Conservation (phyloP, 148 eudicot genomes). For the Bassia scoparia region DNA sequence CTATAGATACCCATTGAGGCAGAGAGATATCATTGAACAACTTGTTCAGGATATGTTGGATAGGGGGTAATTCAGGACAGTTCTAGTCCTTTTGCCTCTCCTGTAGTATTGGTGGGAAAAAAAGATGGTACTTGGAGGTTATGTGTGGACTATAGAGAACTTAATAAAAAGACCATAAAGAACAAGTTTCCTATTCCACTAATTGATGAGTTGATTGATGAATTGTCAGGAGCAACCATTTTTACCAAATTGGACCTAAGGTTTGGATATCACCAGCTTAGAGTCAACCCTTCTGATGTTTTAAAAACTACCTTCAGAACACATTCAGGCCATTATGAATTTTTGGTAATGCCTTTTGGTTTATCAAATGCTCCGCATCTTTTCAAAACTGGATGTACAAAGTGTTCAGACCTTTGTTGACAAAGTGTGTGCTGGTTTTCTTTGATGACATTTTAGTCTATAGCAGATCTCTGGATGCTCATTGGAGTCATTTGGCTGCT, state of each 20-base stretch:
- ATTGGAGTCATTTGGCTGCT: not conserved
- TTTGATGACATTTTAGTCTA: constrained; percentile 8
- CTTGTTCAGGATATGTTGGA: not conserved
- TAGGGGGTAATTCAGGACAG: not conserved
- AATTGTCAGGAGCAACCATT: not conserved
- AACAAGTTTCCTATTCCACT: too few relatives aligned
- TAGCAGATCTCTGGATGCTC: not conserved
- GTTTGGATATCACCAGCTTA: not conserved
- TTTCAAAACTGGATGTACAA: not conserved
- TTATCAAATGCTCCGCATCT: not conserved
- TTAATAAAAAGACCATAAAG: too few relatives aligned
- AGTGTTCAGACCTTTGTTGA: not conserved
- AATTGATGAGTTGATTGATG: not conserved
- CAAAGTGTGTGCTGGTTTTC: not conserved
- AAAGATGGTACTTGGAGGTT: not conserved
- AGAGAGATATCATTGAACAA: not conserved
- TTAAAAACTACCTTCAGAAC: not conserved
- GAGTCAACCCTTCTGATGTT: not conserved
- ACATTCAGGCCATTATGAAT: not conserved
- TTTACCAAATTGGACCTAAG: not conserved
- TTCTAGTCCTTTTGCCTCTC: not conserved
- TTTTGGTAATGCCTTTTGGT: not conserved
- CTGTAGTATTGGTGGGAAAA: not conserved
- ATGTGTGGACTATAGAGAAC: too few relatives aligned
- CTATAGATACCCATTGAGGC: not conserved